phyloP scores from a whole-genome alignment of 192 early-diverging fungal species.

The Irineochytrium annulatum region DNA sequence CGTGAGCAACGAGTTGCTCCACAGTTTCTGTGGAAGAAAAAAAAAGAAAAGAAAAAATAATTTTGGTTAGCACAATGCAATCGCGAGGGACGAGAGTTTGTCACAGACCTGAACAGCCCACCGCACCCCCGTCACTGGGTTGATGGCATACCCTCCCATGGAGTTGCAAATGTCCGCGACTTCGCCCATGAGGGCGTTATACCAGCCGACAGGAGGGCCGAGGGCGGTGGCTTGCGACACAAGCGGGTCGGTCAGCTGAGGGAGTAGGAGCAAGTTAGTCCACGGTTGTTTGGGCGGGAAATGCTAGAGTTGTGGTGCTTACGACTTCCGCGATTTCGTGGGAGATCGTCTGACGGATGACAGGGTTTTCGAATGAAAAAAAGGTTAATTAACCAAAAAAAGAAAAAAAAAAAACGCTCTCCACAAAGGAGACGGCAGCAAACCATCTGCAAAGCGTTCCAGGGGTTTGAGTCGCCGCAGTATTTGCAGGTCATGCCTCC shows the following conservation, averaged over 20 bases:
- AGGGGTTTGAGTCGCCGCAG: conserved; percentile 20
- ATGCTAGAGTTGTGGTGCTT: neutral
- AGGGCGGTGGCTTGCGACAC: conserved; percentile 5
- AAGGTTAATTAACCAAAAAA: too few species aligned
- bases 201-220: conserved; percentile 20
- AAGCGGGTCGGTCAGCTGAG: conserved; percentile 15
- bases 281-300: neutral
- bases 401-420: too few species aligned
- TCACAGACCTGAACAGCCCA: too few species aligned
- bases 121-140: too few species aligned
- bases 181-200: conserved; percentile 17
- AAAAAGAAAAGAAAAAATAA: too few species aligned
- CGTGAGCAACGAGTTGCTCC: too few species aligned
- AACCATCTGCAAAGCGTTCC: conserved; percentile 18
- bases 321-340: conserved; percentile 23
- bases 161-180: conserved; percentile 20
- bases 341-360: too few species aligned
- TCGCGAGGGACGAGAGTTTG: too few species aligned
- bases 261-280: neutral
- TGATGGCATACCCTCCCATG: conserved; percentile 9
- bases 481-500: conserved; percentile 21
- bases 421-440: too few species aligned
- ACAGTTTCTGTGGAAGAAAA: too few species aligned
- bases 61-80: too few species aligned
- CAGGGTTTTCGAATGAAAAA: too few species aligned